phyloP scores from a whole-genome alignment of 192 early-diverging fungal species.

The Dispira parvispora region DNA sequence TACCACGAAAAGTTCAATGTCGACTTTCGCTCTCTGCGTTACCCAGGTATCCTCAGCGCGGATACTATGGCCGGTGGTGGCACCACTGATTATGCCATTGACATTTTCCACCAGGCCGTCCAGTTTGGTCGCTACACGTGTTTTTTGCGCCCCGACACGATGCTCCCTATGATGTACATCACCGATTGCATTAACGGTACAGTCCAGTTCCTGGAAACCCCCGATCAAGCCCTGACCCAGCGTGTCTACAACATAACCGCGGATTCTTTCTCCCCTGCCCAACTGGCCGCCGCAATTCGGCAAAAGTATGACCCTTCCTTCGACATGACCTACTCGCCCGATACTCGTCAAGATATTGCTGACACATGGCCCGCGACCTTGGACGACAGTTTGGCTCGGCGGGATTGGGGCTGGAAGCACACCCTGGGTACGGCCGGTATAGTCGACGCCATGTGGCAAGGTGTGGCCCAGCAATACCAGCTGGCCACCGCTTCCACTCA shows the following conservation, averaged over 20 bases:
- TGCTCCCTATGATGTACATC: constrained; percentile 50
- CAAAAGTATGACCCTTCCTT: constrained; percentile 28
- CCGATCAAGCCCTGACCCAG: constrained; percentile 30
- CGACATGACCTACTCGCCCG: constrained; percentile 34
- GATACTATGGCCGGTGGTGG: constrained; percentile 51
- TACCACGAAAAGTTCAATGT: constrained; percentile 43
- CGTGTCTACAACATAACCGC: constrained; percentile 46
- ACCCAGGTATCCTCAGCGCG: constrained; percentile 45
- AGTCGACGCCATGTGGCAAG: constrained; percentile 30
- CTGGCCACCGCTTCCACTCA: too few relatives aligned
- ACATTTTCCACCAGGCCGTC: constrained; percentile 48
- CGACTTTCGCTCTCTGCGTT: constrained; percentile 44
- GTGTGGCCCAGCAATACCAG: background rate
- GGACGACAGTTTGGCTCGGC: constrained; percentile 37
- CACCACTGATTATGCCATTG: constrained; percentile 50
- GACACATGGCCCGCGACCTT: constrained; percentile 44
- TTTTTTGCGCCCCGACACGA: constrained; percentile 35
- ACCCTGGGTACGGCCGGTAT: constrained; percentile 36
- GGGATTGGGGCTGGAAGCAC: constrained; percentile 50
- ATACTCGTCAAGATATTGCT: constrained; percentile 47
- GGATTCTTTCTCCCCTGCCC: constrained; percentile 36
- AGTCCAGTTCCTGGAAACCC: constrained; percentile 36
- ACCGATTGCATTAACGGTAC: constrained; percentile 49
- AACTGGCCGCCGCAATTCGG: constrained; percentile 34
- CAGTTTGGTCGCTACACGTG: constrained; percentile 35